Evolutionary conservation across 805 yeast species (phyloP).

Genomic region (Nakazawaea populi): DNA sequence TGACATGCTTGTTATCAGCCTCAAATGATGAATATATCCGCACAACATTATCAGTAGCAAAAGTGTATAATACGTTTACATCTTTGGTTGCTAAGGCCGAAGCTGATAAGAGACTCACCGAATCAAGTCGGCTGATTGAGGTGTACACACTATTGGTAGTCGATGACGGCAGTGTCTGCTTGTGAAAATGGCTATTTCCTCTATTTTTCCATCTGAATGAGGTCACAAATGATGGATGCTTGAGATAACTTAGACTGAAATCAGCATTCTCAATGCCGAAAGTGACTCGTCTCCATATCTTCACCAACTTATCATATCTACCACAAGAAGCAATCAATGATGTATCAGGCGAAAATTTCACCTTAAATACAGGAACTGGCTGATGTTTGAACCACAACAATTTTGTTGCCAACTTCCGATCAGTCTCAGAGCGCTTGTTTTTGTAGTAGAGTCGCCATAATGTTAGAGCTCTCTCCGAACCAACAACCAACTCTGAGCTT

Average conservation of each 20-base stretch:
- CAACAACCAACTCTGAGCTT: slow-evolving; percentile 52
- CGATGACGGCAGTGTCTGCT: slow-evolving; percentile 5
- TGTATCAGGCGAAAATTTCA: slow-evolving; percentile 62
- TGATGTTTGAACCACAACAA: slow-evolving; percentile 45
- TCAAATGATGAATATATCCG: slow-evolving; percentile 69
- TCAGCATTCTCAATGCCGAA: slow-evolving; percentile 57
- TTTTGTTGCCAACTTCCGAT: slow-evolving; percentile 15
- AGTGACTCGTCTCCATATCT: slow-evolving; percentile 72
- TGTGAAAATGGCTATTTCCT: neutral
- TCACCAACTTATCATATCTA: slow-evolving; percentile 58
- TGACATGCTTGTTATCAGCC: slow-evolving; percentile 47
- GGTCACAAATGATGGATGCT: slow-evolving; percentile 57
- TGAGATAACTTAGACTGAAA: slow-evolving; percentile 64
- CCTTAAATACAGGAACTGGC: slow-evolving; percentile 53
- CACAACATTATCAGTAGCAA: slow-evolving; percentile 52
- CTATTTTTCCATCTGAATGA: slow-evolving; percentile 49
- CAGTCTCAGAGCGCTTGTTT: slow-evolving; percentile 11
- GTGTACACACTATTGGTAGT: neutral
- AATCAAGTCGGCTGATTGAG: slow-evolving; percentile 20
- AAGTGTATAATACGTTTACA: slow-evolving; percentile 55
- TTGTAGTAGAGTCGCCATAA: slow-evolving; percentile 44
- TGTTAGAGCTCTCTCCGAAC: slow-evolving; percentile 43
- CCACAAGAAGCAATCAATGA: slow-evolving; percentile 61
- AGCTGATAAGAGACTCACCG: slow-evolving; percentile 30
- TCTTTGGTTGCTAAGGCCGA: slow-evolving; percentile 25